Percentiles rank a stretch among this genome's conserved stretches.
Conservation (phyloP, 805 yeast genomes). For the Lipomyces anomalus region DNA sequence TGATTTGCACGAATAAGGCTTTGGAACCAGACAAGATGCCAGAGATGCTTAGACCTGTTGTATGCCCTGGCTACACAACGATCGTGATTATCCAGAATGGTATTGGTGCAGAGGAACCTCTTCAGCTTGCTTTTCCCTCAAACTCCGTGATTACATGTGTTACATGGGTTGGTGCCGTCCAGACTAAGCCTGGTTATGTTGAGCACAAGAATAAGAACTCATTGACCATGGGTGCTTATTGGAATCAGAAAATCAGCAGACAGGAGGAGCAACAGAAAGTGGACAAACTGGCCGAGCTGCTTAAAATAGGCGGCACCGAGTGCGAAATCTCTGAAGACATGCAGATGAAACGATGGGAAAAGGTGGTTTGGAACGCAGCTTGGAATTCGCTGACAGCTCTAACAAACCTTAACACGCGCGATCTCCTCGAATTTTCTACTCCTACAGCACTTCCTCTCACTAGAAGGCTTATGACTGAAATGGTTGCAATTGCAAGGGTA, state of each 20-base stretch:
- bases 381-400: slow-evolving; percentile 26
- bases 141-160: too few species aligned
- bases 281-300: neutral
- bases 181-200: neutral
- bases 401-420: slow-evolving; percentile 18
- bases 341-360: slow-evolving; percentile 23
- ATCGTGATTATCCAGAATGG: too few species aligned
- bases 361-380: slow-evolving; percentile 25
- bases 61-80: too few species aligned
- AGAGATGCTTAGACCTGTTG: too few species aligned
- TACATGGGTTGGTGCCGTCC: neutral
- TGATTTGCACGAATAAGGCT: too few species aligned
- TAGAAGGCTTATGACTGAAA: slow-evolving; percentile 1
- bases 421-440: slow-evolving; percentile 13
- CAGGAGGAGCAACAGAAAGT: neutral
- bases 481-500: neutral
- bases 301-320: slow-evolving; percentile 12
- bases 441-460: slow-evolving; percentile 13
- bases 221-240: neutral
- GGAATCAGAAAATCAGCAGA: neutral
- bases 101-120: too few species aligned
- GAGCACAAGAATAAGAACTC: neutral
- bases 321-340: slow-evolving; percentile 16
- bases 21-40: too few species aligned
- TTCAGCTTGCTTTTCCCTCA: too few species aligned